Evolutionary conservation across 805 yeast genomes (phyloP), one percentile per base, ranked within the genome.

Genomic region (Isabelozyma heimii): DNA sequence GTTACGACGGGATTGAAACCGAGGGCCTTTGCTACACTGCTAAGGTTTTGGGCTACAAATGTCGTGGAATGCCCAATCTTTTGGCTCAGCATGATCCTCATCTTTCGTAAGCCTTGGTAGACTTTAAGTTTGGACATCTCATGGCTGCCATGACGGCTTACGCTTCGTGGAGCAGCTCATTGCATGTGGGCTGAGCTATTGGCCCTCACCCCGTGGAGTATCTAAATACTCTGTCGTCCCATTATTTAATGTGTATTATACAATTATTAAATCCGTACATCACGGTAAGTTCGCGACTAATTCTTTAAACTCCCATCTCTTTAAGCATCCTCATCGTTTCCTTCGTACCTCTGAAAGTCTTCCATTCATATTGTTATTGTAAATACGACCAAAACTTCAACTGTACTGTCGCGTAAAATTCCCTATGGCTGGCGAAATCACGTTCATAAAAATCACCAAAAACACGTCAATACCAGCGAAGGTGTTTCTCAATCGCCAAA

Each of bases 1-100:
- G 82, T 1, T 79, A 69, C 49, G 83, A 79, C 57, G 83, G 83
- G 3, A 75, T 78, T 35, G 83, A 79, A 56, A 77, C 82, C 4
- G 82, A 79, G 58, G 82, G 83, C 1, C 45, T 79, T 12, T 79
- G 83, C 48, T 79, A 76, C 50, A 60, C 69, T 44, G 82, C 82
- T 1, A 70, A 63, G 49, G 55, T 65, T 0, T 59, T 76, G 37
- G 81, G 80, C 1, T 79, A 74, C 52, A 49, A 59, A 16, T 79
- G 83, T 56, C 75, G 75, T 73, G 83, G 76, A 2, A 66, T 74
- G 70, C 82, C 82, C 7, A 75, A 77, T 50, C 43, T 73, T 40
- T 65, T 74, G 4, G 81, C 76, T 0, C 60, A 58, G 42, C 82
- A 78, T 55, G 45, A 46, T 14, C 50, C 42, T 10, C 35, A 35